Evolutionary conservation across 129 eudicot species (phyloP).

Genomic region (Solidago caesia): DNA sequence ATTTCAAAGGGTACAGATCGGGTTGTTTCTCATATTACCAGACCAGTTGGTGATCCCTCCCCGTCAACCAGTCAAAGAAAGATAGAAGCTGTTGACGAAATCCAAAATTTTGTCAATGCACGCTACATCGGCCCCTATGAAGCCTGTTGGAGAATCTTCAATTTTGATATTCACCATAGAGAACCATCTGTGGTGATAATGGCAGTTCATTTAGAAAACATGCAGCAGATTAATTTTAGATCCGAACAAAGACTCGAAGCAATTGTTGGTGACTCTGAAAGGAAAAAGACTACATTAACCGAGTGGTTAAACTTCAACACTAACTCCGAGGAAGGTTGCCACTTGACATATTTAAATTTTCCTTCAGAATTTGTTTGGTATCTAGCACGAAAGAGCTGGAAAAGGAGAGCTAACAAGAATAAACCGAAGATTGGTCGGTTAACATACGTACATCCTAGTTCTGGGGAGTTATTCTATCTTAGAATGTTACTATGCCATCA

Average conservation of each 20-base stretch:
- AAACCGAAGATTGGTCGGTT: neutral
- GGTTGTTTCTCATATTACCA: neutral
- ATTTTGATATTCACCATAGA: conserved; percentile 20
- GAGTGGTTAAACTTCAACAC: no score
- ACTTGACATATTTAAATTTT: neutral
- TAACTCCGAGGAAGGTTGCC: no score
- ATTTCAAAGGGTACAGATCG: neutral
- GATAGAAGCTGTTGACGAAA: conserved; percentile 12
- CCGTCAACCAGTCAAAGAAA: no score
- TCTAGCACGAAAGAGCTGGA: neutral
- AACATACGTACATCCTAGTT: neutral
- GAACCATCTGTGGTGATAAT: conserved; percentile 10
- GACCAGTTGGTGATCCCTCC: no score
- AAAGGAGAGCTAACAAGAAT: neutral
- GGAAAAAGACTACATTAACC: no score
- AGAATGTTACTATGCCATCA: neutral
- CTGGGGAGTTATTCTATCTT: neutral
- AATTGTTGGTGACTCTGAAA: no score
- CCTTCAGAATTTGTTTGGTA: neutral
- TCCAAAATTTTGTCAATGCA: neutral
- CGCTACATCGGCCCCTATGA: conserved; percentile 8
- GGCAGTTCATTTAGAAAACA: conserved; percentile 16
- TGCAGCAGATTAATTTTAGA: neutral
- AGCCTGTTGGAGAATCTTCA: conserved; percentile 23
- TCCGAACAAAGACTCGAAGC: neutral